Percentiles rank a stretch among this genome's conserved stretches.
Evolutionary conservation across 2,329 filamentous ascomycete genomes (phyloP).

Genomic region (Ophiocordyceps polyrhachis-furcata): DNA sequence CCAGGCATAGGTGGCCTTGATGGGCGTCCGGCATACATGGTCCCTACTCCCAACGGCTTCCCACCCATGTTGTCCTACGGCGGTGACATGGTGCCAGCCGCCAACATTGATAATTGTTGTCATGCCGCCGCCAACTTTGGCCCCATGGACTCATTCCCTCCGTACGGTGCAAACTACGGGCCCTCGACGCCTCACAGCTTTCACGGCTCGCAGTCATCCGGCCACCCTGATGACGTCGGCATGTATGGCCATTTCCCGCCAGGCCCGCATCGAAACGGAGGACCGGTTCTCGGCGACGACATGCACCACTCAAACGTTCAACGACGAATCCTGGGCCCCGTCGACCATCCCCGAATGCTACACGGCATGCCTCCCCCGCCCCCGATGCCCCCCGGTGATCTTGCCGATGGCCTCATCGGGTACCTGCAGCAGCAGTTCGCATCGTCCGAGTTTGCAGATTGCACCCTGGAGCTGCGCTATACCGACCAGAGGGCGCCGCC

Average conservation of each 20-base stretch:
- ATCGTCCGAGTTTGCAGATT: conserved; percentile 20
- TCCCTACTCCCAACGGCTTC: conserved; percentile 15
- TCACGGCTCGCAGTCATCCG: conserved; percentile 40
- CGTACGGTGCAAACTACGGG: conserved; percentile 23
- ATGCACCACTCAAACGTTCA: conserved; percentile 10
- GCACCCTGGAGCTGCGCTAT: conserved; percentile 26
- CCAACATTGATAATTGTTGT: conserved; percentile 18
- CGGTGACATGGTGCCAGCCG: conserved; percentile 15
- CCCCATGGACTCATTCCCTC: conserved; percentile 15
- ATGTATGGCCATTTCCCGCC: conserved; percentile 20
- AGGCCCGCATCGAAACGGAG: conserved; percentile 20
- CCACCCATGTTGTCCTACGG: conserved; percentile 19
- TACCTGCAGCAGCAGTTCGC: conserved; percentile 20
- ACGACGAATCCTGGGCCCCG: conserved; percentile 13
- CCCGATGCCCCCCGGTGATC: conserved; percentile 10
- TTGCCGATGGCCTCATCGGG: conserved; percentile 18
- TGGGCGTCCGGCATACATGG: conserved; percentile 16
- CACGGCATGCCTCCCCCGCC: conserved; percentile 11
- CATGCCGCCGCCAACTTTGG: conserved; percentile 17
- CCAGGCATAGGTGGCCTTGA: conserved; percentile 22
- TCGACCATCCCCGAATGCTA: conserved; percentile 15
- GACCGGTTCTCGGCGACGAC: conserved; percentile 12
- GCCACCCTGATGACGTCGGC: conserved; percentile 25
- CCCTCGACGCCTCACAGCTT: conserved; percentile 42
- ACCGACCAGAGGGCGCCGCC: conserved; percentile 17